Evolutionary conservation across 768 basidiomycete species (phyloP).

Genomic region (Sporobolomyces roseus): DNA sequence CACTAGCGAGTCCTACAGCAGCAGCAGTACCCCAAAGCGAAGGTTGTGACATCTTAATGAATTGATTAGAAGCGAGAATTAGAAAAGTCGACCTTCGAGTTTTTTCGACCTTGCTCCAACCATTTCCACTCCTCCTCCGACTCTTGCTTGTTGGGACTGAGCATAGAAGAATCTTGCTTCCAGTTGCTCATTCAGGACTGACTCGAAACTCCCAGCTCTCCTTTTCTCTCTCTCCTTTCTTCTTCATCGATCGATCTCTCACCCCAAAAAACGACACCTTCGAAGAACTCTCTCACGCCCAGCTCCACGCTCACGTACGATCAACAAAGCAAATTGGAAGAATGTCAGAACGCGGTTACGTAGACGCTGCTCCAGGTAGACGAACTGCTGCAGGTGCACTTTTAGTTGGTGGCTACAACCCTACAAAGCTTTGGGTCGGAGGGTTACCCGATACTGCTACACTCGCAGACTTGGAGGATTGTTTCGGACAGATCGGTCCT

Average conservation of each 20-base stretch:
- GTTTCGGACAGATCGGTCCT: slow-evolving; percentile 45
- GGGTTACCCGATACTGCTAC: slow-evolving; percentile 43
- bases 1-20: slow-evolving; percentile 17
- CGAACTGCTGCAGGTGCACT: slow-evolving; percentile 25
- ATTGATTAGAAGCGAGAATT: not conserved
- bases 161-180: not conserved
- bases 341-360: slow-evolving; percentile 23
- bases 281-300: not conserved
- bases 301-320: not conserved
- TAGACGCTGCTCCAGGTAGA: slow-evolving; percentile 33
- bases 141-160: not conserved
- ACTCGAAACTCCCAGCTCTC: too few relatives aligned
- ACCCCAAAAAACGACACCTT: too few relatives aligned
- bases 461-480: slow-evolving; percentile 42
- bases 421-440: slow-evolving; percentile 44
- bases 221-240: not conserved
- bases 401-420: slow-evolving; percentile 38
- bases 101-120: not conserved
- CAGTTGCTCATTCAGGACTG: not conserved
- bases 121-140: not conserved
- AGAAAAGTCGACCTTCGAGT: too few relatives aligned
- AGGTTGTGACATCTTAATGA: not conserved
- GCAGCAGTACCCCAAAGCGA: slow-evolving; percentile 33
- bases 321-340: not conserved
- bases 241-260: not conserved